Evolutionary conservation across 2,329 filamentous ascomycete species (phyloP), one percentile per base, ranked within the genome.

Genomic region (Cytospora leucostoma): DNA sequence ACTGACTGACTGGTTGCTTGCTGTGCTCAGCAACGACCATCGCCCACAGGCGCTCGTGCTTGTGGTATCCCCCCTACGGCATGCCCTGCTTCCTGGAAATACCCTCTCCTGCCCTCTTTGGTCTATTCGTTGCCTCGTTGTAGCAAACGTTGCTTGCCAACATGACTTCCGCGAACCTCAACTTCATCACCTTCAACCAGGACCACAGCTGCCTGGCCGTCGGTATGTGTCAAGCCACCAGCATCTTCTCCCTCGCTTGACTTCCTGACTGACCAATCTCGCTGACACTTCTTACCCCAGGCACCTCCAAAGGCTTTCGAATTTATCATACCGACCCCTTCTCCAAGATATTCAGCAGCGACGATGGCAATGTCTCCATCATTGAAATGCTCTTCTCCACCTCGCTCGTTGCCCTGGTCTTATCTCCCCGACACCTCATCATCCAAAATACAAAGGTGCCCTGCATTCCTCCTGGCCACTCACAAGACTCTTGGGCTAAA

Each of bases 341-440:
- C 76, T 89, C 90, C 70, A 95, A 96, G 77, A 93, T 93, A 73
- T 97, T 95, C 77, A 94, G 93, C 74, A 95, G 92, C 72, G 91
- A 94, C 74, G 93, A 98, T 74, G 92, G 92, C 65, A 96, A 98
- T 76, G 94, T 99, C 61, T 91, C 93, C 54, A 93, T 97, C 68
- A 89, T 98, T 71, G 95, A 99, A 80, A 98, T 98, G 93, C 87
- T 99, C 68, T 99, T 99, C 78, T 97, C 94, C 37, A 98, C 95
- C 37, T 98, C 95, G 2, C 86, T 99, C 40, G 94, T 99, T 63
- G 95, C 95, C 59, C 84, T 98, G 61, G 93, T 97, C 67, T 82
- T 97, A 50, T 97, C 95, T 21, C 95, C 95, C 6, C 86, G 95
- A 62, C 90, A 96, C 65, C 82, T 99, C 61, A 92, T 96, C 69